Base-by-base conservation (phyloP, 352 stramenopile species). In the Globisporangium splendens region DNA sequence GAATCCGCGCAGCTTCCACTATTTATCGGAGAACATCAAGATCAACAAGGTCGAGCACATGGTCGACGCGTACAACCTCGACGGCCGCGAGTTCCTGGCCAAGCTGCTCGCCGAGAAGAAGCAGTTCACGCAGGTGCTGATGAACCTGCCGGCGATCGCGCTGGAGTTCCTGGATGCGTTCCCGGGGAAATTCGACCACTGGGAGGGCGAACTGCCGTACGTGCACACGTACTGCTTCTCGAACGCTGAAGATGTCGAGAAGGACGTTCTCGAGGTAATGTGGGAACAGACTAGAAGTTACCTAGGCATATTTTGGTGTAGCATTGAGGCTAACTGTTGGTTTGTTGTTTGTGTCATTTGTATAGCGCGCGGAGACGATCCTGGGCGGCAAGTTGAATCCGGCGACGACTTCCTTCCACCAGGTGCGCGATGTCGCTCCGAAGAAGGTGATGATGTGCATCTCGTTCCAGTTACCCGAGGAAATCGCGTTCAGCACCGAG, bases 381-480 rank as follows among this genome's bases (percentile, higher is more conserved):
- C 59, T 93, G 63, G 65, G 69, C 17, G 80, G 87, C 1, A 65
- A 72, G 50, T 60, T 98, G 17, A 62, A 88, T 43, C 55, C 63
- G 5, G 54, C 59, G 41, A 63, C 58, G 8, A 87, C 77, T 14
- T 73, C 61, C 46, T 83, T 91, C 60, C 92, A 97, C 69, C 75
- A 93, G 13, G 96, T 99, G 38, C 78, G 96, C 54, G 93, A 99
- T 65, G 95, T 99, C 10, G 85, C 96, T 3, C 96, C 96, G 0
- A 98, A 97, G 65, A 99, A 99, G 70, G 91, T 97, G 59, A 99
- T 99, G 96, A 86, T 98, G 51, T 99, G 96, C 70, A 87, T 98
- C 33, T 97, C 88, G 31, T 99, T 99, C 73, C 64, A 83, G 54
- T 65, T 98, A n/a, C 93, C 96, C 0, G 72, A 79, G 47, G 67